A percentile compares a stretch with the other conserved stretches of the same genome.
Conservation (phyloP, 1,284 basidiomycete species). For the Tilletiaria anomala region DNA sequence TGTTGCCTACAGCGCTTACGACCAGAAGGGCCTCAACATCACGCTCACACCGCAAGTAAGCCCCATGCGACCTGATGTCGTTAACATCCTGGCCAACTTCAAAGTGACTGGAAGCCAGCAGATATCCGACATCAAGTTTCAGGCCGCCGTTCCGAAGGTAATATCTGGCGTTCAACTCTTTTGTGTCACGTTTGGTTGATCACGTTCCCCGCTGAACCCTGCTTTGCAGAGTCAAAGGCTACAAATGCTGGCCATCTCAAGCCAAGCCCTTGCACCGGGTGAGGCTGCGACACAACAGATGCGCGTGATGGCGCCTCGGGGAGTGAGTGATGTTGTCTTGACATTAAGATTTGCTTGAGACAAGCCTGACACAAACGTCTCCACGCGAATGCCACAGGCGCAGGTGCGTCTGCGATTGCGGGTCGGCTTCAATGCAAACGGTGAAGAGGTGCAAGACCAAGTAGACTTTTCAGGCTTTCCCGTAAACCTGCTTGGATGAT, state of each 20-base stretch:
- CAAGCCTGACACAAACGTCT: background rate
- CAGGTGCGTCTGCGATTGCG: constrained; percentile 70
- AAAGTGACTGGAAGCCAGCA: constrained; percentile 48
- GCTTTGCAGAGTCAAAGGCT: constrained; percentile 77
- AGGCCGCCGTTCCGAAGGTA: constrained; percentile 94
- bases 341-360: background rate
- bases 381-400: constrained; percentile 50
- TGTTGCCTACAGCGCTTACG: constrained; percentile 71
- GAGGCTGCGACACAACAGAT: constrained; percentile 83
- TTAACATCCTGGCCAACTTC: constrained; percentile 81
- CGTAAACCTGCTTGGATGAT: constrained; percentile 2
- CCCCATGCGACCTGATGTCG: constrained; percentile 62
- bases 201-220: background rate
- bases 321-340: constrained; percentile 48
- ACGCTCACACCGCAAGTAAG: constrained; percentile 75
- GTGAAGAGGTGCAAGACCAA: constrained; percentile 70
- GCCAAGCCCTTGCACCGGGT: constrained; percentile 60
- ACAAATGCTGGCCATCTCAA: constrained; percentile 96
- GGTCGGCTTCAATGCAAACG: constrained; percentile 55
- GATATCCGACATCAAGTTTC: constrained; percentile 60
- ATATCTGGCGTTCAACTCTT: constrained; percentile 10
- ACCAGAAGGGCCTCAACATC: constrained; percentile 75
- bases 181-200: constrained; percentile 2
- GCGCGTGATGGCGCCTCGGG: constrained; percentile 71
- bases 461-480: constrained; percentile 58